Evolutionary conservation across 1,139 yeast species (phyloP), one percentile per base, ranked within the genome.

Genomic region (Debaryomyces fabryi): DNA sequence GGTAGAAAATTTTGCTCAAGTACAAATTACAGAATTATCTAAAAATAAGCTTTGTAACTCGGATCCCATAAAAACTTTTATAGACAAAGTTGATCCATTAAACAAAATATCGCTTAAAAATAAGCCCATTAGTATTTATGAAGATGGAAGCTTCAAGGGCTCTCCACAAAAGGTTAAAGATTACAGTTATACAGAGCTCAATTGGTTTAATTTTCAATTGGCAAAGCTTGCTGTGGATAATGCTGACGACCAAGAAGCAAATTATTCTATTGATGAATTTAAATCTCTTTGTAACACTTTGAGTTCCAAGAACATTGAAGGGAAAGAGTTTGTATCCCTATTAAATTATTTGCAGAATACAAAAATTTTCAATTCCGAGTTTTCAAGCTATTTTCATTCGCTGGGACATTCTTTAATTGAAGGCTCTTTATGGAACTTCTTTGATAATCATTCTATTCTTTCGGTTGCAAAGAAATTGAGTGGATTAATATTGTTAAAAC

Each of bases 11-110:
- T 69, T 75, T 53, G 74, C 78, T 0, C 74, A 66, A 47, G 78
- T 75, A 1, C 63, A 70, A 30, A 64, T 75, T 9, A 57, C 68
- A 1, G 71, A 65, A 15, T 29, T 46, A 15, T 37, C 48, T 47
- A 45, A 38, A 44, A 30, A 49, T 24, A 23, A 32, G 36, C 15
- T 13, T 35, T 43, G 42, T n/a, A 47, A 53, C 15, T 50, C 48
- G 21, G 60, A 58, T 45, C 62, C 65, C 5, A 59, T 72, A 15
- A 74, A 74, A 50, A 53, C 62, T 1, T 58, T 74, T 25, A 71
- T 75, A 33, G 79, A 74, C 21, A 73, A 64, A 50, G 65, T 73
- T 0, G 81, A 76, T 53, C 81, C 81, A 1, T 58, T 76, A 23
- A 68, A 58, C 43, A 62, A 69, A 6, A 60, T 71, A 6, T 66